Percentiles rank a stretch among this genome's conserved stretches.
phyloP scores from a whole-genome alignment of 805 yeast species.

The Candida sonorensis region DNA sequence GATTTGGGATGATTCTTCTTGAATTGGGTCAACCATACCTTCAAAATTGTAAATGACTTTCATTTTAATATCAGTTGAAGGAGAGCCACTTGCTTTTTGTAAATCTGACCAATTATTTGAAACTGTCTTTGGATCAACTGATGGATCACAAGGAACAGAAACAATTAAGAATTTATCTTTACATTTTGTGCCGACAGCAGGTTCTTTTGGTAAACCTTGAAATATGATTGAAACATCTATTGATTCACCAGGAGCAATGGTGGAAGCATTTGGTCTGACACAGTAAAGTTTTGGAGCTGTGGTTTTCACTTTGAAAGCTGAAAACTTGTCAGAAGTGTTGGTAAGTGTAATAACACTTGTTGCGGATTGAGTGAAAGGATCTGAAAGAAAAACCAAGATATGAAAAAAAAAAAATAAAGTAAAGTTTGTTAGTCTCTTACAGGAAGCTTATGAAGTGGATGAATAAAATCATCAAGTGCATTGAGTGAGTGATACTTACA shows the following conservation, averaged over 20 bases:
- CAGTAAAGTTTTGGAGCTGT: constrained; percentile 95
- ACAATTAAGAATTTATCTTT: constrained; percentile 91
- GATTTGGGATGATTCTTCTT: constrained; percentile 22
- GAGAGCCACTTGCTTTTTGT: constrained; percentile 41
- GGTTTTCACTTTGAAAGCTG: constrained; percentile 94
- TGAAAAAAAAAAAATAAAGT: background rate
- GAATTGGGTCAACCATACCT: constrained; percentile 24
- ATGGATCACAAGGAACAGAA: constrained; percentile 67
- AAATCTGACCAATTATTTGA: constrained; percentile 72
- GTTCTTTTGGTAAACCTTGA: constrained; percentile 76
- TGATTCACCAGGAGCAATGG: constrained; percentile 67
- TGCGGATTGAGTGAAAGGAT: constrained; percentile 68
- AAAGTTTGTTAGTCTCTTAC: background rate
- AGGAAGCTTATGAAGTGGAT: too few relatives aligned
- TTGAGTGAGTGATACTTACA: constrained; percentile 45
- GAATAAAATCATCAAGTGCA: background rate
- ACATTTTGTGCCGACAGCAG: constrained; percentile 66
- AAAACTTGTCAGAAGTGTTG: constrained; percentile 47
- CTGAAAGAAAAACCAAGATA: constrained; percentile 35
- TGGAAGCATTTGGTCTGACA: constrained; percentile 91
- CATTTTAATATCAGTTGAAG: constrained; percentile 22
- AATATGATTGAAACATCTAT: constrained; percentile 75
- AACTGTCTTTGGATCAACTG: constrained; percentile 46
- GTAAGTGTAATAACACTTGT: constrained; percentile 53
- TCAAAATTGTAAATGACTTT: constrained; percentile 26